Evolutionary conservation across 2,329 filamentous ascomycete species (phyloP), one percentile per base, ranked within the genome.

Genomic region (Lecanicillium sp.): DNA sequence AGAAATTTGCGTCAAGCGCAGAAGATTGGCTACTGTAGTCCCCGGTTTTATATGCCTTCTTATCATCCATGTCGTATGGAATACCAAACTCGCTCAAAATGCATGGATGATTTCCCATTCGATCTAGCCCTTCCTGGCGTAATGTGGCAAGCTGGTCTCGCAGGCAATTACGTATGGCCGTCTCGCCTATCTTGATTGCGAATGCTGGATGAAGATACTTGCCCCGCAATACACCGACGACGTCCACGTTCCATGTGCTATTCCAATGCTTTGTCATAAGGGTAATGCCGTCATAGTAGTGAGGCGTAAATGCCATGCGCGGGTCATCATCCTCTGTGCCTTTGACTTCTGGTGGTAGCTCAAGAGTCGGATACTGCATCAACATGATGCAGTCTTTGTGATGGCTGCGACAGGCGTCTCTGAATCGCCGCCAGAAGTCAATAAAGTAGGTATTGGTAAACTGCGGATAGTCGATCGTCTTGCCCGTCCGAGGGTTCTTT

Each of bases 201-300:
- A 98, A 90, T 1, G 86, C 86, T 11, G 92, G 92, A 16, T 83
- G 84, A 48, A 85, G 70, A 54, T 98, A 98, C 47, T 82, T 83
- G 11, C 92, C 92, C 33, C 92, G 82, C 31, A 98, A 68, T 12
- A 98, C 77, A 3, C 92, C 92, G 36, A 98, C 79, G 4, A 98
- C 86, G 56, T 98, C 92, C 7, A 98, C 84, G 50, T 98, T 98
- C 84, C 92, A 98, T 13, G 83, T 80, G 29, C 89, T 83, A 56
- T 96, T 98, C 92, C 92, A 98, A 59, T 95, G 94, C 64, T 98
- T 98, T 11, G 87, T 96, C 74, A 98, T 85, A 4, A 98, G 70
- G 0, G 92, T 98, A 40, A 98, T 83, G 9, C 92, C 92, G 51
- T 98, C 92, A 59, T 98, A 98, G 57, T 86, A 98, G 61, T 98